These are phyloP conservation scores for Ceraceosorus guamensis DNA, from an alignment of 1,284 basidiomycete species.

Conservation along the genomic window DNA sequence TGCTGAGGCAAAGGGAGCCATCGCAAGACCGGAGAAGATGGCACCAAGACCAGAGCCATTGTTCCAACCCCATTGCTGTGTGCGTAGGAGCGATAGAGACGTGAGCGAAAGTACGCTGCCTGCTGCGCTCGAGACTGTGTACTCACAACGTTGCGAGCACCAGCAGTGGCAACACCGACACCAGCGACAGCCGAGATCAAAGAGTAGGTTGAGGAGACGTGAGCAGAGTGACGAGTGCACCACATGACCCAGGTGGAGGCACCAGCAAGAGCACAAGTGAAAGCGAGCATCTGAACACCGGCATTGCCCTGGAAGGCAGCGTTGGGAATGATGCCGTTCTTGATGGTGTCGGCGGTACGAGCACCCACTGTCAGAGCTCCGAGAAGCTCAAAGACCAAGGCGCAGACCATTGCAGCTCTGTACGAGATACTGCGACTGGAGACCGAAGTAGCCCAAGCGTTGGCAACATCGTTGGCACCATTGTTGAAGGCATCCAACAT, in stretches of 20 bases:
- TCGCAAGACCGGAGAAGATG: conserved; percentile 49
- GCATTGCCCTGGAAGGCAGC: conserved; percentile 50
- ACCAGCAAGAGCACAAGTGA: conserved; percentile 48
- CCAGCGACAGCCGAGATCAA: conserved; percentile 53
- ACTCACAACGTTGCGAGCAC: conserved; percentile 42
- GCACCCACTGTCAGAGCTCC: conserved; percentile 52
- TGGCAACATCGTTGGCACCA: conserved; percentile 52
- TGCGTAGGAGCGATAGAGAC: too few species aligned
- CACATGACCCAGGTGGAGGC: conserved; percentile 50
- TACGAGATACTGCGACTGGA: conserved; percentile 52
- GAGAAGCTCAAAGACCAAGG: conserved; percentile 52
- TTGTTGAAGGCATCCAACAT: conserved; percentile 54
- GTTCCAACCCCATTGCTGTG: conserved; percentile 53
- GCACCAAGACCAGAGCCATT: conserved; percentile 51
- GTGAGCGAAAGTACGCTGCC: too few species aligned
- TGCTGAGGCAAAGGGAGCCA: conserved; percentile 50
- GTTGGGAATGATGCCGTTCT: conserved; percentile 51
- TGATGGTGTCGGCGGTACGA: conserved; percentile 51
- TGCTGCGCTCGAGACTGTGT: too few species aligned
- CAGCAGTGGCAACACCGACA: conserved; percentile 52
- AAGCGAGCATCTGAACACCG: conserved; percentile 52
- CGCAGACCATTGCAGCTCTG: conserved; percentile 50
- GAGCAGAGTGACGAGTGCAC: conserved; percentile 50
- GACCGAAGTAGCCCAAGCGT: conserved; percentile 53
- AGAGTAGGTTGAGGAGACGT: conserved; percentile 52